Percentiles rank a stretch among this genome's conserved stretches.
phyloP scores from a whole-genome alignment of 2,329 filamentous ascomycete genomes.

The Alternaria incomplexa region DNA sequence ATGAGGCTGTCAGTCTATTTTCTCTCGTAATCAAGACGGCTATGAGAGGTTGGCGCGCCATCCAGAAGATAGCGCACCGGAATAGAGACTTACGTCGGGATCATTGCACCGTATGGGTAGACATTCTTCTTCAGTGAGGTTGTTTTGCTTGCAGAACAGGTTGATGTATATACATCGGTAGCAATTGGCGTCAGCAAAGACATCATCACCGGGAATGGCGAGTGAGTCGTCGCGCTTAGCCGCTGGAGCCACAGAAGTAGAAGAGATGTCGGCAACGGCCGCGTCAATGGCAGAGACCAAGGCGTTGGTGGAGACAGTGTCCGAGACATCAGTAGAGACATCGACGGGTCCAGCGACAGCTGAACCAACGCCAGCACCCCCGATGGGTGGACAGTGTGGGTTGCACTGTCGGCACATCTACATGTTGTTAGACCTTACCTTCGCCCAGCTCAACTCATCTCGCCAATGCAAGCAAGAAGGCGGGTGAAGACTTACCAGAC shows the following conservation, averaged over 20 bases:
- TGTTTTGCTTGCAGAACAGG: background rate
- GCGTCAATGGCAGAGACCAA: background rate
- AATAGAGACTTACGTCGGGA: background rate
- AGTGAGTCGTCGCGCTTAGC: background rate
- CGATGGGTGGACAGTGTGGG: background rate
- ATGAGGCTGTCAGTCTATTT: background rate
- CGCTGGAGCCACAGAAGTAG: background rate
- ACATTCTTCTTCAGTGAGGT: background rate
- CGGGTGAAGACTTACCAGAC: background rate
- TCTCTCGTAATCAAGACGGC: background rate
- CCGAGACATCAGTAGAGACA: background rate
- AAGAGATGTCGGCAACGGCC: background rate
- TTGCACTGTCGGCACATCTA: background rate
- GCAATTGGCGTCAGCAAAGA: background rate
- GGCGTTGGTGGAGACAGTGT: background rate
- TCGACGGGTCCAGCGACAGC: background rate
- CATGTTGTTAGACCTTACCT: background rate
- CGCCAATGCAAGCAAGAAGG: background rate
- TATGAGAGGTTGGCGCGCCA: background rate
- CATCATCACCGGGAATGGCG: background rate
- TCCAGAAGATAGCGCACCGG: background rate
- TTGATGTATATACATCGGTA: background rate
- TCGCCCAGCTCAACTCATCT: background rate
- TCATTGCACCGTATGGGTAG: background rate
- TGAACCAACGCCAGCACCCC: background rate